Percentiles rank a stretch among this genome's conserved stretches.
These are phyloP conservation scores for Vanrija pseudolonga DNA, from an alignment of 1,284 basidiomycete species.

Conservation along the genomic window DNA sequence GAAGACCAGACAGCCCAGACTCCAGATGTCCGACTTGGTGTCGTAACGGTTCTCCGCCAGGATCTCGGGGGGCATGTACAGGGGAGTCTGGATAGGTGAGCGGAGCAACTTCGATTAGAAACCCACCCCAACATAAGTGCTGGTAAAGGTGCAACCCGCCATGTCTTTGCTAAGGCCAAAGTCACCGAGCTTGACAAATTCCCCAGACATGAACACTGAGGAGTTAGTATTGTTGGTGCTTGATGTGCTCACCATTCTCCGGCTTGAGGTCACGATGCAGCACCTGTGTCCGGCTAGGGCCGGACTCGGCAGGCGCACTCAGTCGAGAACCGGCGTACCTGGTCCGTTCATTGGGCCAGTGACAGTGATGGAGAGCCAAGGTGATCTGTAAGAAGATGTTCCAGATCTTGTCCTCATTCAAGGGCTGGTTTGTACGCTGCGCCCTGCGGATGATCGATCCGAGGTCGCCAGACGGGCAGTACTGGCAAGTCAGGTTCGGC, in stretches of 20 bases:
- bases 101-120: background rate
- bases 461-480: slow-evolving; percentile 90
- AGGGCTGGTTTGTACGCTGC: slow-evolving; percentile 54
- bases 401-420: slow-evolving; percentile 92
- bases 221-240: background rate
- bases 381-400: slow-evolving; percentile 90
- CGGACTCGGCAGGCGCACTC: background rate
- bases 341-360: slow-evolving; percentile 52
- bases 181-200: slow-evolving; percentile 84
- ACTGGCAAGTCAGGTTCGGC: slow-evolving; percentile 49
- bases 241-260: slow-evolving; percentile 71
- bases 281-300: slow-evolving; percentile 57
- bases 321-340: background rate
- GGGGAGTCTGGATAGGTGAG: slow-evolving; percentile 67
- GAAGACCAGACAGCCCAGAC: slow-evolving; percentile 90
- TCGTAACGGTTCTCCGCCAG: slow-evolving; percentile 92
- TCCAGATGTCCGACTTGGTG: slow-evolving; percentile 97
- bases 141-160: slow-evolving; percentile 78
- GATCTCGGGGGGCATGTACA: slow-evolving; percentile 98
- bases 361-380: slow-evolving; percentile 86
- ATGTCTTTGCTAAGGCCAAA: slow-evolving; percentile 90
- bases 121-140: slow-evolving; percentile 90
- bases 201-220: slow-evolving; percentile 44
- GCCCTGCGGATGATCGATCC: slow-evolving; percentile 69
- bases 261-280: slow-evolving; percentile 94